These are phyloP conservation scores for Wickerhamiella sergipiensis DNA, from an alignment of 805 yeast species.

Conservation along the genomic window DNA sequence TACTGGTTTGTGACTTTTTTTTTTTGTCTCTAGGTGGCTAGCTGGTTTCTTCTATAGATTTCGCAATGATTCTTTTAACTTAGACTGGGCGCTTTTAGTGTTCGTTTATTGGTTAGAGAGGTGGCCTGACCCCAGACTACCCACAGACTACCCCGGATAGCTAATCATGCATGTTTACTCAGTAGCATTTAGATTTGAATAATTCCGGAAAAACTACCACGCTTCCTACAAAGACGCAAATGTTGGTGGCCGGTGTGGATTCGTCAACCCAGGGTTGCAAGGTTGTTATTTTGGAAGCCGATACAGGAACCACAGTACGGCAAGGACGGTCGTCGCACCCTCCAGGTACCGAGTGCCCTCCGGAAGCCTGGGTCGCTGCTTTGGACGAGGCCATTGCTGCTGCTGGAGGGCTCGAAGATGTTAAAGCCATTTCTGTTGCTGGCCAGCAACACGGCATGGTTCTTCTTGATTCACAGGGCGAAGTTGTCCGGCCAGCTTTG, in stretches of 20 bases:
- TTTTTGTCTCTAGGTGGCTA: no score
- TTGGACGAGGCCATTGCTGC: slow-evolving; percentile 9
- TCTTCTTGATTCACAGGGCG: slow-evolving; percentile 10
- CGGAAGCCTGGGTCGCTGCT: slow-evolving; percentile 17
- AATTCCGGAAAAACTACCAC: neutral
- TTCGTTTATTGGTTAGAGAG: no score
- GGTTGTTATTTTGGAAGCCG: slow-evolving; percentile 11
- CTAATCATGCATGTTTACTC: neutral
- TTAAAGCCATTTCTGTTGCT: slow-evolving; percentile 16
- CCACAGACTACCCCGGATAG: neutral
- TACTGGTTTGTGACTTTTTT: no score
- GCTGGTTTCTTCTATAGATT: neutral
- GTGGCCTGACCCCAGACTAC: neutral
- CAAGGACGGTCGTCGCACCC: slow-evolving; percentile 15
- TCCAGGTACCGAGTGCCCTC: slow-evolving; percentile 17
- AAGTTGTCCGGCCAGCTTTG: slow-evolving; percentile 16
- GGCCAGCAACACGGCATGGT: slow-evolving; percentile 21
- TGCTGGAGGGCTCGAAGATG: slow-evolving; percentile 17
- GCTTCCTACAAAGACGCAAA: neutral
- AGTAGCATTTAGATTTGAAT: neutral
- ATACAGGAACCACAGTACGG: slow-evolving; percentile 11
- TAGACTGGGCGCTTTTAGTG: no score
- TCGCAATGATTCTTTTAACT: neutral
- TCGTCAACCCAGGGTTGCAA: slow-evolving; percentile 20
- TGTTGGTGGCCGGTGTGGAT: slow-evolving; percentile 17